A percentile compares a stretch with the other conserved stretches of the same genome.
phyloP scores from a whole-genome alignment of 2,329 filamentous ascomycete species.

The Ophiostoma novo-ulmi region DNA sequence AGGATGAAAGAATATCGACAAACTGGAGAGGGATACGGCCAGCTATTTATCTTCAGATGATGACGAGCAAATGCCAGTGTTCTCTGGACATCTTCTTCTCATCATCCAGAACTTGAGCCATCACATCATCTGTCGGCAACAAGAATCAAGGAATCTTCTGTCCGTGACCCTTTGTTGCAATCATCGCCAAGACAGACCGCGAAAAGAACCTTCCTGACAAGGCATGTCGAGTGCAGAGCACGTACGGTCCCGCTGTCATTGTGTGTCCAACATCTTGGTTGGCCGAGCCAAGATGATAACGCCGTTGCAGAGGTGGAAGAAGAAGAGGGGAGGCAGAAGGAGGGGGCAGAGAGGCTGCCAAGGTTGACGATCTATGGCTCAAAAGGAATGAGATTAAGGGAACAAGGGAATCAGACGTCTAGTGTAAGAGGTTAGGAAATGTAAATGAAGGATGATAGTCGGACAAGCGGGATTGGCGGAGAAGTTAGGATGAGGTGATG shows the following conservation, averaged over 20 bases:
- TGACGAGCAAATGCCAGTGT: neutral
- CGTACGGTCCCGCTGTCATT: conserved; percentile 1
- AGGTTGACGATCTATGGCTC: conserved; percentile 2
- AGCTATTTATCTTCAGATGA: conserved; percentile 9
- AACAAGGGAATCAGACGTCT: neutral
- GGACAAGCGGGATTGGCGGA: neutral
- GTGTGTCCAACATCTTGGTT: neutral
- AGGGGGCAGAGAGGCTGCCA: neutral
- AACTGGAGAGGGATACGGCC: neutral
- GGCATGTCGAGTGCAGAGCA: conserved; percentile 17
- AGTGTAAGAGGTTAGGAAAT: neutral
- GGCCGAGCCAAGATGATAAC: conserved; percentile 14
- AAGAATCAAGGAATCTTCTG: neutral
- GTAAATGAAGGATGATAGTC: neutral
- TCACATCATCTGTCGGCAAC: neutral
- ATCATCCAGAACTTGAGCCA: neutral
- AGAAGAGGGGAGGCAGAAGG: neutral
- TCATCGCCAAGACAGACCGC: conserved; percentile 8
- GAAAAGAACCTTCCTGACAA: conserved; percentile 20
- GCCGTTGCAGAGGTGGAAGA: neutral
- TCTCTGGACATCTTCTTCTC: neutral
- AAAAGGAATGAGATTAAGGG: conserved; percentile 12
- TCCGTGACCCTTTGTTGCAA: neutral
- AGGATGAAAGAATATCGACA: neutral
- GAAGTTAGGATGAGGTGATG: neutral